Base-by-base conservation (phyloP, 768 basidiomycete genomes). In the Antrodiella citrinella region DNA sequence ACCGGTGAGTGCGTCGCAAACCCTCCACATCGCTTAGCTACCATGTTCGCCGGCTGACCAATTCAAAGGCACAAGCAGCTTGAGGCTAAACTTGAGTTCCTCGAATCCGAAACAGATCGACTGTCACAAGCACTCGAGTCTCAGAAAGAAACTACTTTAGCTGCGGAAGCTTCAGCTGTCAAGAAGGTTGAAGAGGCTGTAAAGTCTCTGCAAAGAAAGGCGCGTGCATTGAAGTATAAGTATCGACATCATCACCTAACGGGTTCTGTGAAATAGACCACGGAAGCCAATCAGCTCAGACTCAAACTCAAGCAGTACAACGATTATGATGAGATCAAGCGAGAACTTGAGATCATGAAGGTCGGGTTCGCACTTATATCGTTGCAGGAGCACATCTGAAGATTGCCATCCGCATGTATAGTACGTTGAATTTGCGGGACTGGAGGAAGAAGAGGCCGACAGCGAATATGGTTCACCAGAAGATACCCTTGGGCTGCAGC, bases 311-410 rank as follows among this genome's bases (percentile, higher is more conserved):
- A 79, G 59, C 80, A 79, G 55, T 89, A 85, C 53, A 65, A 65
- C 13, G 92, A 99, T 65, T 98, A 99, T 59, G 95, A 98, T 60
- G 94, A 98, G 69, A 82, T 98, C 62, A 98, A 98, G 71, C 84
- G 96, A 22, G 96, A 99, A 65, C 75, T 99, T 23, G 93, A 93
- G 62, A 98, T 99, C 56, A 90, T 98, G 91, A 97, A 99, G 81
- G 96, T 90, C 45, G 43, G 69, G 20, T 12, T 20, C n/a, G n/a
- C n/a, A n/a, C n/a, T n/a, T n/a, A n/a, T n/a, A n/a, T n/a, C n/a
- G n/a, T n/a, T n/a, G n/a, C n/a, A n/a, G n/a, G n/a, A n/a, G n/a
- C n/a, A n/a, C n/a, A n/a, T n/a, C n/a, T n/a, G n/a, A n/a, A 19
- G 19, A 39, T 18, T 35, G 20, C 12, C 48, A 26, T n/a, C n/a